Base-by-base conservation (phyloP, 1,284 basidiomycete species). In the Vanrija humicola region DNA sequence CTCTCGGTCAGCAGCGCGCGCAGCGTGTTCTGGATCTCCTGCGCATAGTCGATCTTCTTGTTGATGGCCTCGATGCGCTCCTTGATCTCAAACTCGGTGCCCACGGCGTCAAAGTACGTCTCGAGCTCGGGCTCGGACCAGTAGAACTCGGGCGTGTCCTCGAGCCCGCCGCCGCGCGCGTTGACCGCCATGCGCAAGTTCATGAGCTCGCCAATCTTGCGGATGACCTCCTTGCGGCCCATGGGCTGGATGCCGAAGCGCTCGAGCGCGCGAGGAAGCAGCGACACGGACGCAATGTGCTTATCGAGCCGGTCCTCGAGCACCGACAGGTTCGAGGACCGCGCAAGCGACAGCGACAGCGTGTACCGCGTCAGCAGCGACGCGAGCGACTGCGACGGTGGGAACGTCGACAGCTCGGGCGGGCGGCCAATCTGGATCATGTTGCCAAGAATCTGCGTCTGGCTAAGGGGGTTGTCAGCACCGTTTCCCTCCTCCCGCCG, bases 31-130 rank as follows among this genome's bases (percentile, higher is more conserved):
- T 81, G 73, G 29, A 86, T 85, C 79, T 95, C 91, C 14, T 88
- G 87, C 8, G 91, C 90, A 74, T 95, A 94, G 14, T 90, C 92
- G 56, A 94, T 91, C 71, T 94, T 94, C 67, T 90, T 88, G 70
- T 94, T 94, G 52, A 94, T 83, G 0, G 86, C 84, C 38, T 84
- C 82, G 3, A 89, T 89, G 26, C 91, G 82, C 38, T 84, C 79
- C 66, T 84, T 86, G 61, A 95, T 86, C 69, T 95, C 91, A 42
- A 94, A 79, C 15, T 90, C 90, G 52, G 83, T 79, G 50, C 84
- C 87, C 66, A 94, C 78, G 1, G 85, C 84, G 68, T 90, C 86
- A 75, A 95, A 94, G 72, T 88, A 86, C n/a, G 81, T 80, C 79
- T 94, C 91, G 3, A 95, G 80, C 62, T 87, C 87, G 1, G 90